A percentile compares a stretch with the other conserved stretches of the same genome.
phyloP scores from a whole-genome alignment of 768 basidiomycete genomes.

The Goffeauzyma gilvescens region DNA sequence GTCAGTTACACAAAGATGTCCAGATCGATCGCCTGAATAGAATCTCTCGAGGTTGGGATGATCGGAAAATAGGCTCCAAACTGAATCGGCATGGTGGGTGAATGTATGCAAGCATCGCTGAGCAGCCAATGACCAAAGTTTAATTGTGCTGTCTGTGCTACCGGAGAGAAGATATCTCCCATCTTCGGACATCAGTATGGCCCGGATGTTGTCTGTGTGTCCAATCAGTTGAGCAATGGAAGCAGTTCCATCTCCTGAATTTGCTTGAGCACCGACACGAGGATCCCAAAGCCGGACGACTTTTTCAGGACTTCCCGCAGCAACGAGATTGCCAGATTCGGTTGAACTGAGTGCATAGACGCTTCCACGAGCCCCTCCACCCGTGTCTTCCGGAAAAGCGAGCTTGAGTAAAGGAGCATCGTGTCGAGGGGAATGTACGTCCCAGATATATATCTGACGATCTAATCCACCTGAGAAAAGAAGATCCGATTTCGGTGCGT shows the following conservation, averaged over 20 bases:
- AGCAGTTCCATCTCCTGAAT: slow-evolving; percentile 37
- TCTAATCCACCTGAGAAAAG: slow-evolving; percentile 62
- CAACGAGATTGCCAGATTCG: slow-evolving; percentile 49
- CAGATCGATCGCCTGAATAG: slow-evolving; percentile 84
- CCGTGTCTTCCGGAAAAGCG: slow-evolving; percentile 20
- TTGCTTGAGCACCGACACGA: no score
- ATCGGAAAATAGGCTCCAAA: slow-evolving; percentile 77
- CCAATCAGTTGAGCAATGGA: slow-evolving; percentile 62
- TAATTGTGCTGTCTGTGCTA: slow-evolving; percentile 32
- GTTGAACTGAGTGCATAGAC: slow-evolving; percentile 37
- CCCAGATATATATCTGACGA: slow-evolving; percentile 85
- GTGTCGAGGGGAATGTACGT: slow-evolving; percentile 37
- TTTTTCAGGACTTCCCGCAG: slow-evolving; percentile 76
- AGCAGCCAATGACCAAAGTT: slow-evolving; percentile 68
- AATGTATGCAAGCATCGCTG: slow-evolving; percentile 91
- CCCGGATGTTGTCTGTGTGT: slow-evolving; percentile 89
- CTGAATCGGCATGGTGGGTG: slow-evolving; percentile 71
- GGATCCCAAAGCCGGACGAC: slow-evolving; percentile 89
- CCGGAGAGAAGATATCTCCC: slow-evolving; percentile 52
- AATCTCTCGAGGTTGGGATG: slow-evolving; percentile 75
- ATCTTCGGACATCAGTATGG: slow-evolving; percentile 74
- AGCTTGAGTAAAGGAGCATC: slow-evolving; percentile 26
- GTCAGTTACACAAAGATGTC: slow-evolving; percentile 75
- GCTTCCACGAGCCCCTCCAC: slow-evolving; percentile 22
- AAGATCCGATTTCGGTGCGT: background rate